Conservation (phyloP, 306 rosid genomes). For the Fragaria ananassa region DNA sequence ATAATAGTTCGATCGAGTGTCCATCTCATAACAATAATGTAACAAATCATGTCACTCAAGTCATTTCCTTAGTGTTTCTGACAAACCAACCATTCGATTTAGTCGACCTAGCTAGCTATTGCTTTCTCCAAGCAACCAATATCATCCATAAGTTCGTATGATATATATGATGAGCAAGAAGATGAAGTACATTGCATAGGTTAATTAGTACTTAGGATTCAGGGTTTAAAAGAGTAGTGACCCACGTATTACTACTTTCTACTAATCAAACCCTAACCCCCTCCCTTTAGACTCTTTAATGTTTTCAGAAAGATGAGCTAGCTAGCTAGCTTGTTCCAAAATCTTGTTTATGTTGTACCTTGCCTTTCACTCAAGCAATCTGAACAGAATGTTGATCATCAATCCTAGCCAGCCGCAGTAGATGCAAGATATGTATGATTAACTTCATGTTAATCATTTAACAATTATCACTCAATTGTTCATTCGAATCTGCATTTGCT, state of each 20-base stretch:
- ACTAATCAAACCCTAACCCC: neutral
- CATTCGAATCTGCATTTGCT: neutral
- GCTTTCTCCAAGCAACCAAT: neutral
- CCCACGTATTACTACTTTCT: neutral
- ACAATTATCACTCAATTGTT: neutral
- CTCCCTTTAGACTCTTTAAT: neutral
- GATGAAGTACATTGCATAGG: neutral
- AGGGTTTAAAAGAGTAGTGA: neutral
- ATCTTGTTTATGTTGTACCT: constrained; percentile 6
- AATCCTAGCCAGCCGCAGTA: neutral
- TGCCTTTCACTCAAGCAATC: constrained; percentile 15
- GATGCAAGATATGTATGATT: neutral
- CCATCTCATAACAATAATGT: constrained; percentile 11
- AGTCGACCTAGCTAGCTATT: neutral
- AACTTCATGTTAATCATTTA: neutral
- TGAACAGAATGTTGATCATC: neutral
- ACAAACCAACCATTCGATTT: constrained; percentile 8
- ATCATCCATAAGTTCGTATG: neutral
- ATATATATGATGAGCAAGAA: neutral
- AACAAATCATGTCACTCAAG: neutral
- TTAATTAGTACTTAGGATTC: neutral
- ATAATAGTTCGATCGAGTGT: constrained; percentile 4
- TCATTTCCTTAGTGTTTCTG: constrained; percentile 1
- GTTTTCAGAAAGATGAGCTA: neutral
- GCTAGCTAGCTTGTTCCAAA: neutral